These are phyloP conservation scores for Sugiyamaella americana DNA, from an alignment of 805 yeast genomes.

Conservation along the genomic window DNA sequence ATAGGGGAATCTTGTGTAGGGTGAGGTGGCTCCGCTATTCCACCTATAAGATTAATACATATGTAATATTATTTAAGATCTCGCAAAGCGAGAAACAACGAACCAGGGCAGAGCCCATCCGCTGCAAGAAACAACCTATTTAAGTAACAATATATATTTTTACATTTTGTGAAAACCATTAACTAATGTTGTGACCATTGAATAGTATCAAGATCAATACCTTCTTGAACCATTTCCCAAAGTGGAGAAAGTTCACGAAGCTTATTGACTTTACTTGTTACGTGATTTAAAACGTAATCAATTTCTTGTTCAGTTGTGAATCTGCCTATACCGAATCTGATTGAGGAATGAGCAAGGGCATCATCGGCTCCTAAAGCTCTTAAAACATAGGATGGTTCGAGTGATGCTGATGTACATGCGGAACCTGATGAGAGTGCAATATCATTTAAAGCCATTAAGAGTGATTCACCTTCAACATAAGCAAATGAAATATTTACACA, in stretches of 20 bases:
- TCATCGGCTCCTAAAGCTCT: constrained; percentile 98
- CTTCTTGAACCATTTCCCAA: constrained; percentile 99
- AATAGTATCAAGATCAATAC: constrained; percentile 86
- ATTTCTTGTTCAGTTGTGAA: constrained; percentile 95
- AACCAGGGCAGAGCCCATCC: too few relatives aligned
- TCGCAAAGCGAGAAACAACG: too few relatives aligned
- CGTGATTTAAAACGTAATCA: constrained; percentile 87
- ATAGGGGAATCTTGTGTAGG: too few relatives aligned
- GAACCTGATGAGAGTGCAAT: constrained; percentile 95
- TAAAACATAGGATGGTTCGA: constrained; percentile 94
- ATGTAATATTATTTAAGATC: too few relatives aligned
- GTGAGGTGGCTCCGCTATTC: too few relatives aligned
- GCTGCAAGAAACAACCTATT: too few relatives aligned
- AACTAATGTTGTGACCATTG: constrained; percentile 94
- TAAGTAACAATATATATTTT: too few relatives aligned
- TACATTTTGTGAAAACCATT: too few relatives aligned
- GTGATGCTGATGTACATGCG: constrained; percentile 97
- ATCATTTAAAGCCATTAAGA: constrained; percentile 95
- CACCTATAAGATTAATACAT: too few relatives aligned
- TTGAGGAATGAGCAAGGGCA: constrained; percentile 96
- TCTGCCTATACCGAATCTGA: constrained; percentile 94
- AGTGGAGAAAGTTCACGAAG: constrained; percentile 89
- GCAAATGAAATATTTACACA: constrained; percentile 97
- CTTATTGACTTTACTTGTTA: constrained; percentile 81
- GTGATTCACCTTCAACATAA: constrained; percentile 95